Evolutionary conservation across 371 early-diverging fungal species (phyloP), one percentile per base, ranked within the genome.

Genomic region (Mucor lusitanicus): DNA sequence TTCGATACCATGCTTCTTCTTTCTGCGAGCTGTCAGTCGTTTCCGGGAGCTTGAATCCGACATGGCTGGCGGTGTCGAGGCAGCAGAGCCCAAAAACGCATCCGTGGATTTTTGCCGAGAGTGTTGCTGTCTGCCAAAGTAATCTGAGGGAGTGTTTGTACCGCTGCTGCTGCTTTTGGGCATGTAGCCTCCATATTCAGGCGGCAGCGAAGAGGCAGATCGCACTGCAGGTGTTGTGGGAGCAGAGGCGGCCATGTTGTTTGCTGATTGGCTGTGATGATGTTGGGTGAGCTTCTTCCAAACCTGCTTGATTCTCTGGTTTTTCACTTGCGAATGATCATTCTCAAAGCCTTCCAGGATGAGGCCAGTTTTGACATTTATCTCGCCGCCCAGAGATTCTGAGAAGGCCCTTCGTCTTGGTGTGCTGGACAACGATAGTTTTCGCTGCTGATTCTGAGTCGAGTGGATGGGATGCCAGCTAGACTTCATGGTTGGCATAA

Each of bases 1-100:
- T 73, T 40, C 3, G 65, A 61, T 46, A 64, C 61, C 12, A 48
- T 19, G 3, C 66, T 70, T 61, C 21, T 62, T 61, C 46, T 61
- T 39, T 37, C 39, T 30, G 15, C 37, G 40, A n/a, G 40, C 40
- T 3, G 23, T 61, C 7, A 56, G 9, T 32, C 56, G 30, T n/a
- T 33, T 56, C 32, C 56, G 30, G 19, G 32, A 19, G n/a, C 32
- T 33, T 32, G 56, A 30, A n/a, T 17, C 17, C 15, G 33, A 56
- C n/a, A 19, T 30, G 17, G 56, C 12, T 27, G 11, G 32, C 6
- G 56, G 30, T 3, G 33, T 30, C 8, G 56, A 56, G 3, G 33
- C 8, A 30, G 17, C n/a, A 56, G 56, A 32, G 56, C 56, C 17
- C 19, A n/a, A 19, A 12, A 30, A 32, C 3, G 32, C 33, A 56